Conservation (phyloP, 2,329 filamentous ascomycete genomes). For the Atkinsonella hypoxylon region DNA sequence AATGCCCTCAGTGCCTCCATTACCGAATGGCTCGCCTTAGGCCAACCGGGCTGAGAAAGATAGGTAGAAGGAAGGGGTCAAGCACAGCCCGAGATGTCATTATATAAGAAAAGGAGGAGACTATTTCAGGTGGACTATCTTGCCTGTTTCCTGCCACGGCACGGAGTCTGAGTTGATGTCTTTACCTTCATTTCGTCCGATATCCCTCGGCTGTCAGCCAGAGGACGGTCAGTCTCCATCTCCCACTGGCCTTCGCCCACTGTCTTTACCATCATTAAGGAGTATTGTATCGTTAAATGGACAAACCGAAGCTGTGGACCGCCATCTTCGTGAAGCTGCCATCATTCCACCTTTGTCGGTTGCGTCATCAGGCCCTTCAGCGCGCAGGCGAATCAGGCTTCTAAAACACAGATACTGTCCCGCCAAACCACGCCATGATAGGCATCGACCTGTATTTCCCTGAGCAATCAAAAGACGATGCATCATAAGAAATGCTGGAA, state of each 20-base stretch:
- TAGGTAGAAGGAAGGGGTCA: neutral
- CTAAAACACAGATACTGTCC: neutral
- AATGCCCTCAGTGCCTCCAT: constrained; percentile 29
- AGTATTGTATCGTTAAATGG: neutral
- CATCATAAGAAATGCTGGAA: constrained; percentile 1
- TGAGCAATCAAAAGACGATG: neutral
- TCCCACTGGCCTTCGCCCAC: neutral
- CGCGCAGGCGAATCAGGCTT: neutral
- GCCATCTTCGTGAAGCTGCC: neutral
- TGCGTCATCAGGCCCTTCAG: neutral
- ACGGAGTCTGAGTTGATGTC: constrained; percentile 2
- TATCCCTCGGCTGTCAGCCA: neutral
- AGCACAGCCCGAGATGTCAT: neutral
- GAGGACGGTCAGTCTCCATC: neutral
- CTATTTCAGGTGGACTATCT: neutral
- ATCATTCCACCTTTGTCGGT: neutral
- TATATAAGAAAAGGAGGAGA: neutral
- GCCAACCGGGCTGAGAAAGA: neutral
- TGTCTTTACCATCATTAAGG: neutral
- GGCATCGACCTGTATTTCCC: neutral
- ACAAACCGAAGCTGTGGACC: neutral
- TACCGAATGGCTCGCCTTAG: constrained; percentile 29
- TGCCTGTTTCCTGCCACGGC: neutral
- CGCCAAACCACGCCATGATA: neutral
- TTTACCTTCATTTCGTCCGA: neutral